Evolutionary conservation across 108 stramenopile species (phyloP), one percentile per base, ranked within the genome.

Genomic region (Nitzschia inconspicua): DNA sequence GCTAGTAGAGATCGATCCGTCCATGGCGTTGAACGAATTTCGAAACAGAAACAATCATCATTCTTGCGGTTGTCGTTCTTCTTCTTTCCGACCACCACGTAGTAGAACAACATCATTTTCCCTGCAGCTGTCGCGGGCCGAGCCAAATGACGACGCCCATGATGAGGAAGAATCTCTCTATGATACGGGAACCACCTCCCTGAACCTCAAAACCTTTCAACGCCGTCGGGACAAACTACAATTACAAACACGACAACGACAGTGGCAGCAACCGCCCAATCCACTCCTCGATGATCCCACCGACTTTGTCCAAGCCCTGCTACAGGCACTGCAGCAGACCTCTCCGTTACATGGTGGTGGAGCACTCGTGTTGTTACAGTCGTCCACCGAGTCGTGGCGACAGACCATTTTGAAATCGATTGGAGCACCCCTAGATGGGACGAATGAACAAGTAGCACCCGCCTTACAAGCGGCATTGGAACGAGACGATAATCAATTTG

Each of bases 401-500:
- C 41, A 60, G 8, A 40, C 70, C 8, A 35, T 84, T 8, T 41
- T 65, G 16, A 56, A 43, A 25, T 80, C 80, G 14, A 69, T 88
- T 13, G 86, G 76, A 13, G 78, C 79, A 3, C 71, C 76, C 14
- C 6, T n/a, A 11, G 66, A 62, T 11, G 66, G 57, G 3, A 55
- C 47, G 1, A 57, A 51, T 11, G 71, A 64, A 27, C 25, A 70
- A 23, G 42, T 85, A 14, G 70, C 53, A 13, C 37, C 66, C 8
- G 72, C 78, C 10, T 59, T 89, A 55, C 54, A 69, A n/a, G 30
- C 35, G 18, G 70, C 75, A 1, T 68, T 89, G 44, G 70, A 63
- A 30, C 63, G 83, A 31, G 35, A 66, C 4, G 56, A 73, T 34
- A 84, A 84, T 70, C 88, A 90, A 61, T 90, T 84, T 66, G 85